Conservation (phyloP, 1,284 basidiomycete genomes). For the Ceraceosorus bombacis region DNA sequence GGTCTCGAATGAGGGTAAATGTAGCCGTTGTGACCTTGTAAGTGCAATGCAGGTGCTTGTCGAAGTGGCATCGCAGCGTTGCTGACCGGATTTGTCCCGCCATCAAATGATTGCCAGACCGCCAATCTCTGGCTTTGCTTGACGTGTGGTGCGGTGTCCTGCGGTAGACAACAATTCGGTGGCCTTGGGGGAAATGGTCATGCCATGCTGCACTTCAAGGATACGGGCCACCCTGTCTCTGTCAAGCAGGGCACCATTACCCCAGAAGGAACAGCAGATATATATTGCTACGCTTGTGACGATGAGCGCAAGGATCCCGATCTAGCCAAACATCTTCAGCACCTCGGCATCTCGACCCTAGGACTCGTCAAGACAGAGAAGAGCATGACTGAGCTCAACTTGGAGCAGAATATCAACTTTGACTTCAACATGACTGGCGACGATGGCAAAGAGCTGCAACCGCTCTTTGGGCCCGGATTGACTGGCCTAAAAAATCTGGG, state of each 20-base stretch:
- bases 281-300: constrained; percentile 89
- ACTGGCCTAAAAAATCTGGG: constrained; percentile 90
- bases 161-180: constrained; percentile 80
- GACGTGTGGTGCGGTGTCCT: constrained; percentile 81
- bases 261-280: constrained; percentile 82
- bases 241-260: constrained; percentile 97
- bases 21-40: constrained; percentile 33
- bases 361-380: constrained; percentile 88
- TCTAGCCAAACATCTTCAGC: constrained; percentile 65
- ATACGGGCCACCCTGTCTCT: constrained; percentile 70
- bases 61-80: no score
- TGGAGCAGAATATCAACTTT: constrained; percentile 90
- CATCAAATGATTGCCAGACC: constrained; percentile 8
- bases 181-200: constrained; percentile 83
- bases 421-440: constrained; percentile 91
- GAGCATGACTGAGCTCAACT: constrained; percentile 93
- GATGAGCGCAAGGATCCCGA: constrained; percentile 77
- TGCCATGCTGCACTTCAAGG: constrained; percentile 71
- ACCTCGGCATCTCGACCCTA: constrained; percentile 80
- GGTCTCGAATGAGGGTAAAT: constrained; percentile 25
- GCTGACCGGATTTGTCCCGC: no score
- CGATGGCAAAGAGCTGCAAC: constrained; percentile 77
- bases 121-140: constrained; percentile 89
- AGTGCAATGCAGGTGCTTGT: background rate
- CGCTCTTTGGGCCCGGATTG: constrained; percentile 76